These are phyloP conservation scores for Canna indica DNA, from an alignment of 176 grass and related monocot species.

Conservation along the genomic window DNA sequence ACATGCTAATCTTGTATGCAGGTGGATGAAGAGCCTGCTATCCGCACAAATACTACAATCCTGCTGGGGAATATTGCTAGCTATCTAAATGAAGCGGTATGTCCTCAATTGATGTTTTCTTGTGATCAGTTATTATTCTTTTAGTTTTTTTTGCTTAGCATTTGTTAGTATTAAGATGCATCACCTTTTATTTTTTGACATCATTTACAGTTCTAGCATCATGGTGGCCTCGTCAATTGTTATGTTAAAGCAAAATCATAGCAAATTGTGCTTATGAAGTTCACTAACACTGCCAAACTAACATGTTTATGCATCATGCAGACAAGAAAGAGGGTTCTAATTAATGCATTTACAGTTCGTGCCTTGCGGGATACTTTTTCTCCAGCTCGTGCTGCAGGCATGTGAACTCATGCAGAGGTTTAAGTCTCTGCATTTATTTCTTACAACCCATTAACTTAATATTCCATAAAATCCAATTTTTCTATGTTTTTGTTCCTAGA, in stretches of 20 bases:
- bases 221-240: not conserved
- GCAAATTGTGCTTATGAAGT: not conserved
- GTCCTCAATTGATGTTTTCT: slow-evolving; percentile 28
- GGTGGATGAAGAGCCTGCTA: slow-evolving; percentile 96
- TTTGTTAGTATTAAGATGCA: not conserved
- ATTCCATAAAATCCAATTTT: not conserved
- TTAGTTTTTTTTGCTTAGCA: not conserved
- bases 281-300: not conserved
- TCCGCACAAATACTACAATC: slow-evolving; percentile 96
- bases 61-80: slow-evolving; percentile 93
- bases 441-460: slow-evolving; percentile 14
- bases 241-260: not conserved
- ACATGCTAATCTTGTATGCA: slow-evolving; percentile 16
- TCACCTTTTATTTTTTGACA: not conserved
- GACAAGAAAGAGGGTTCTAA: slow-evolving; percentile 96
- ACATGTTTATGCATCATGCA: slow-evolving; percentile 23
- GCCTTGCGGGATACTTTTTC: slow-evolving; percentile 90
- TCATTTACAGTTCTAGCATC: not conserved
- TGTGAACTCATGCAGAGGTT: slow-evolving; percentile 25
- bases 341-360: slow-evolving; percentile 98
- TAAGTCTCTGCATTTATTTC: slow-evolving; percentile 12
- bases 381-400: slow-evolving; percentile 96
- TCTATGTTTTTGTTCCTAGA: slow-evolving; percentile 13
- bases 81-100: slow-evolving; percentile 95
- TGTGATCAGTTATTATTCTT: slow-evolving; percentile 11